Evolutionary conservation across 441 rosid species (phyloP), one percentile per base, ranked within the genome.

Genomic region (Erysimum cheiri): DNA sequence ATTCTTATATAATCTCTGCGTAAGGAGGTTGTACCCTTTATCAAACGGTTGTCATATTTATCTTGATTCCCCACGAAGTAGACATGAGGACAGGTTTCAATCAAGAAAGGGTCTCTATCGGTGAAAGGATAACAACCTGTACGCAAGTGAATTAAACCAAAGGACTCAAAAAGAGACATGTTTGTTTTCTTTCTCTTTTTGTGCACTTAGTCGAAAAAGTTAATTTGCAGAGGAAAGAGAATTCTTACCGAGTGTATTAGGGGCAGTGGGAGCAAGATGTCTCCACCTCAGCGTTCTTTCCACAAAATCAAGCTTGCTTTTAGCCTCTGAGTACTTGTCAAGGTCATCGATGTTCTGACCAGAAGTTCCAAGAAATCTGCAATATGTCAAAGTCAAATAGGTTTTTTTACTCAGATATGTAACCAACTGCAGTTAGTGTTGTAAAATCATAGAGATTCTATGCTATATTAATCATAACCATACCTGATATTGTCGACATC

Each of bases 271-370:
- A 53, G 97, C 95, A 58, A 95, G 83, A 87, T 92, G 97, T 82
- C 98, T 87, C 99, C 99, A 92, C 71, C 78, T 85, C 74, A 95
- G 74, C 47, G 98, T 95, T 82, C 98, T 88, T 84, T 90, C 98
- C 66, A 95, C 84, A 72, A 89, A 90, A 36, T 95, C 97, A 75
- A 95, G 89, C 71, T 69, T 82, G 80, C 89, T 81, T 39, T 83
- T 71, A 48, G 91, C 99, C 75, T 88, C 91, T 4, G 98, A 90
- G 77, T 92, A 92, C 83, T 92, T 92, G 48, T 80, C 80, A 65
- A 95, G 93, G 81, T 92, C 99, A 70, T 89, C 91, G 33, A 95
- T 85, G 60, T 92, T 95, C 80, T 95, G 98, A 76, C 99, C 99
- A 17, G 99, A 95, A 32, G 99, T 95, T 82, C 99, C 97, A 69